Evolutionary conservation across 139 green algal species (phyloP).

Genomic region (Coelastrella sp.): DNA sequence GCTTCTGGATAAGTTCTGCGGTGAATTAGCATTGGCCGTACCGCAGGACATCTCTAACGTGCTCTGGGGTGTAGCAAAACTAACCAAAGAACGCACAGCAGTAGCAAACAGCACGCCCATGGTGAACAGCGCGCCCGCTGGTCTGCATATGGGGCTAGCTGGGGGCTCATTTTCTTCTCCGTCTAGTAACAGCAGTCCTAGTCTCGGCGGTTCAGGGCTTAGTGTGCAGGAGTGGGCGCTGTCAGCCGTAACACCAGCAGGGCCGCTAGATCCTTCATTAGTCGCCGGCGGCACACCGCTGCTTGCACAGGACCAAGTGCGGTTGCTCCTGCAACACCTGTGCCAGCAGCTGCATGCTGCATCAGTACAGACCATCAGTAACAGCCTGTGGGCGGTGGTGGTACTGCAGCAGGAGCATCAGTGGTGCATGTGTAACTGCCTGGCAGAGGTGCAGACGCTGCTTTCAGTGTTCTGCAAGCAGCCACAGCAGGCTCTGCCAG

Average conservation of each 20-base stretch:
- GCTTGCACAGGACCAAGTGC: constrained; percentile 31
- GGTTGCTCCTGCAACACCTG: constrained; percentile 46
- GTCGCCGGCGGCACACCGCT: not conserved
- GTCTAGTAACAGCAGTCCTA: not conserved
- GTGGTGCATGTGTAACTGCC: constrained; percentile 53
- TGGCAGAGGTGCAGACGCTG: constrained; percentile 34
- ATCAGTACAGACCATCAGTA: constrained; percentile 51
- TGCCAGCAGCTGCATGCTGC: constrained; percentile 37
- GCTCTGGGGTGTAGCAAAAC: constrained; percentile 50
- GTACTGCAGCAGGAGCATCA: constrained; percentile 50
- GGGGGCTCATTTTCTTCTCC: not conserved
- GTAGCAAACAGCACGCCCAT: not conserved
- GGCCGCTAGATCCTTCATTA: not conserved
- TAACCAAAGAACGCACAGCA: constrained; percentile 49
- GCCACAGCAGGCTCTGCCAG: constrained; percentile 47
- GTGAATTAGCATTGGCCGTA: constrained; percentile 33
- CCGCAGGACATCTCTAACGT: constrained; percentile 52
- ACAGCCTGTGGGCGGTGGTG: constrained; percentile 50
- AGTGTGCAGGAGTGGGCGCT: not conserved
- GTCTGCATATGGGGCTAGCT: not conserved
- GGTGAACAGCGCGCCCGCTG: not conserved
- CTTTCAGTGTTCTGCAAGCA: constrained; percentile 37
- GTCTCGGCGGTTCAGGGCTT: not conserved
- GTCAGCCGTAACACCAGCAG: not conserved
- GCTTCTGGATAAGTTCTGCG: constrained; percentile 44